Base-by-base conservation (phyloP, 495 filamentous ascomycete genomes). In the Hypoxylon rickii region DNA sequence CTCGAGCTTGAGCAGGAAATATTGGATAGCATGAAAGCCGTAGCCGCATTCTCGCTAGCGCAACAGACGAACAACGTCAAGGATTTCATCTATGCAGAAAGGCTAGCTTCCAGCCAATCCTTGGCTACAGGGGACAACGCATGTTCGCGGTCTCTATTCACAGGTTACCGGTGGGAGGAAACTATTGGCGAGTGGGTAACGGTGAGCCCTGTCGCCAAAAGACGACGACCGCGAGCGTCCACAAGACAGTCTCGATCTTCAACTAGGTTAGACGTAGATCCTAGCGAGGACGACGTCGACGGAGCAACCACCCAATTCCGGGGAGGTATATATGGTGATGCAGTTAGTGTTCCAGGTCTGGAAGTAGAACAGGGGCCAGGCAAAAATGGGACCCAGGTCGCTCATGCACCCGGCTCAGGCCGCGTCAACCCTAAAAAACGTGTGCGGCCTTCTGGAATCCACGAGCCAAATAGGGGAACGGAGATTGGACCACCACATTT, bases 161-260 rank as follows among this genome's bases (percentile, higher is more conserved):
- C 68, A 6, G 70, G 73, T 12, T 77, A 74, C 47, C 65, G 70
- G 4, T 82, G 78, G 78, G 79, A 82, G 49, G 78, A 79, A 51
- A 78, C 73, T 18, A 81, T 82, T 57, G 71, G 77, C 44, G 79
- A 82, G 69, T 82, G 79, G 79, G 73, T 81, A 13, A 73, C 58
- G 8, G 64, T 56, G 13, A 76, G 70, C 41, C 72, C 72, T 29
- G 55, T 50, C 13, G 36, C 19, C 15, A 36, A 49, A 2, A 61
- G 49, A 49, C 56, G 47, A 17, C 41, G 40, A 16, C 44, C 24
- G 5, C 38, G 31, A 18, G 18, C 63, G 15, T 44, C 33, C 7
- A 39, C 36, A 60, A 42, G 34, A 26, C 38, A 43, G 17, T 11
- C 26, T 37, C 44, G 55, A 66, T 40, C 48, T 51, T 24, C 44